These are phyloP conservation scores for Eurotiales sp. DNA, from an alignment of 2,329 filamentous ascomycete genomes.

Conservation along the genomic window DNA sequence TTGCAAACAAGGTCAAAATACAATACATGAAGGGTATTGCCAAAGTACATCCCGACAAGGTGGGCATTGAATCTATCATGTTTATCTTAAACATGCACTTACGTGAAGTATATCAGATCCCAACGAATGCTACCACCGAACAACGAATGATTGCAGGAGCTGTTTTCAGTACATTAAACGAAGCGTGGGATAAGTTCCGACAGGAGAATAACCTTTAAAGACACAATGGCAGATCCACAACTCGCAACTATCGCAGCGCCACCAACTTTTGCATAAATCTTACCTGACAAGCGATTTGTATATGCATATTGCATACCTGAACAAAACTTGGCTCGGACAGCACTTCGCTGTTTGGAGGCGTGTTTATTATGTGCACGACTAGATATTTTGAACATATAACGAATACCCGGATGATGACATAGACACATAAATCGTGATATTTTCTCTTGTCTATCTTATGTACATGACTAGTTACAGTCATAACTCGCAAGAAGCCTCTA, in stretches of 20 bases:
- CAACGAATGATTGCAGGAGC: slow-evolving; percentile 64
- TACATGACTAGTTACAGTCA: too few relatives aligned
- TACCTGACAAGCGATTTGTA: neutral
- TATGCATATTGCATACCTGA: neutral
- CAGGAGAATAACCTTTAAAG: slow-evolving; percentile 55
- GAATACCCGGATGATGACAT: neutral
- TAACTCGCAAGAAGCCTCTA: too few relatives aligned
- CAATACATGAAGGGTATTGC: slow-evolving; percentile 99
- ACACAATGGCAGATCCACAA: neutral
- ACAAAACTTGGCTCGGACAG: neutral
- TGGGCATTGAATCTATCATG: slow-evolving; percentile 36
- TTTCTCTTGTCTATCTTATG: slow-evolving; percentile 7
- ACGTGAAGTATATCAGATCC: slow-evolving; percentile 45
- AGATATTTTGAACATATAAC: neutral
- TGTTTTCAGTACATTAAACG: slow-evolving; percentile 63
- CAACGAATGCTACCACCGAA: slow-evolving; percentile 62
- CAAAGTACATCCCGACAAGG: slow-evolving; percentile 98
- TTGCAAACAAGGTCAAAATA: slow-evolving; percentile 94
- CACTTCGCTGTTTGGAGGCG: too few relatives aligned
- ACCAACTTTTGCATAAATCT: neutral
- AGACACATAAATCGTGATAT: neutral
- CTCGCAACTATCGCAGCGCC: neutral
- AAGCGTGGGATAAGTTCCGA: slow-evolving; percentile 68
- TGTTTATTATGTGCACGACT: neutral
- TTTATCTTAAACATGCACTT: neutral